A percentile compares a stretch with the other conserved stretches of the same genome.
phyloP scores from a whole-genome alignment of 148 eudicot species.

The Selenicereus undatus region DNA sequence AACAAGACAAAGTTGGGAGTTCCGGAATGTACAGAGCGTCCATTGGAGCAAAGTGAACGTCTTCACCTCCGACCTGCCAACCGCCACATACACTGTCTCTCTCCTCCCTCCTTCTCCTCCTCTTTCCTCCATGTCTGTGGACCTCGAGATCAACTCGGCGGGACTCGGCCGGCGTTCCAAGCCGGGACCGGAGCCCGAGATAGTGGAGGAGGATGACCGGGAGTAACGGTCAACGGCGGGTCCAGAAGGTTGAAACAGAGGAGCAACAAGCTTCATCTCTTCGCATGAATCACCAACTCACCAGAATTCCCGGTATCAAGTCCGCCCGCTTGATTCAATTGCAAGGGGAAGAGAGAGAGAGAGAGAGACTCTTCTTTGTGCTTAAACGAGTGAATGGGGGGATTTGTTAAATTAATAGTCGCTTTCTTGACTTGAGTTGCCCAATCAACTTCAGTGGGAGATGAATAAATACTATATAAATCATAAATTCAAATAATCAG shows the following conservation, averaged over 20 bases:
- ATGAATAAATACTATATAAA: not conserved
- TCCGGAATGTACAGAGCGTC: conserved; percentile 41
- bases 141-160: conserved; percentile 13
- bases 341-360: not conserved
- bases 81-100: conserved; percentile 61
- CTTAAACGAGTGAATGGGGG: not conserved
- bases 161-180: conserved; percentile 21
- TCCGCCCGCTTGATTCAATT: not conserved
- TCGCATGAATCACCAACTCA: not conserved
- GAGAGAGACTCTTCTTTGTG: not conserved
- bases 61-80: conserved; percentile 55
- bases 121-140: conserved; percentile 26
- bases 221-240: conserved; percentile 23
- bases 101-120: conserved; percentile 26
- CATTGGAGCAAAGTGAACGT: conserved; percentile 49
- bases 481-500: not conserved
- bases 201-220: conserved; percentile 38
- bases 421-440: conserved; percentile 9
- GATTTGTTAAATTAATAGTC: not conserved
- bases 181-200: conserved; percentile 28
- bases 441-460: not conserved
- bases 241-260: conserved; percentile 22
- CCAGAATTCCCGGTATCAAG: conserved; percentile 8
- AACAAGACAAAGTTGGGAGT: conserved; percentile 45
- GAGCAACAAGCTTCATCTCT: conserved; percentile 33